phyloP scores from a whole-genome alignment of 1,284 basidiomycete genomes.

The Leccinum insolens region DNA sequence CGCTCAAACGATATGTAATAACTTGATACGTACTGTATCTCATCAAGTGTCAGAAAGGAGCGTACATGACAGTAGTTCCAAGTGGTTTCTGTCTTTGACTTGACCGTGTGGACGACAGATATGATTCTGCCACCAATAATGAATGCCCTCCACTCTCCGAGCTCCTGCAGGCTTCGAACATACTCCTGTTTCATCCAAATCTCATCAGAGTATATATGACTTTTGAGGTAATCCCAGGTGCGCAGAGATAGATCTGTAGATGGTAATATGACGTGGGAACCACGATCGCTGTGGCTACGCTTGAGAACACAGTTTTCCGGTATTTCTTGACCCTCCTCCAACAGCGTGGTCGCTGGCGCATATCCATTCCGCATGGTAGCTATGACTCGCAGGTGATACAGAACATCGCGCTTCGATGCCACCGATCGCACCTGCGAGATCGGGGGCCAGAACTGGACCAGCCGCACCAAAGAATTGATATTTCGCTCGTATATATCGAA shows the following conservation, averaged over 20 bases:
- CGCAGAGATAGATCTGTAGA: not conserved
- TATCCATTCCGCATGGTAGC: not conserved
- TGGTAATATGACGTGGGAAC: not conserved
- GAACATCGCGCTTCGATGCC: not conserved
- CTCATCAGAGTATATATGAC: not conserved
- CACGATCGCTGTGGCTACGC: not conserved
- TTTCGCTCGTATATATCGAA: not conserved
- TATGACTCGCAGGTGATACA: not conserved
- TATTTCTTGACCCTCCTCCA: not conserved
- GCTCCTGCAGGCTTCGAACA: not conserved
- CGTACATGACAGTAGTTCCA: not conserved
- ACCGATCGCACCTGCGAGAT: not conserved
- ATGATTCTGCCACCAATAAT: not conserved
- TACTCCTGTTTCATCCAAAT: not conserved
- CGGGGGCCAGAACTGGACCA: not conserved
- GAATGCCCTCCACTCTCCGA: not conserved
- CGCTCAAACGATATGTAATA: no score
- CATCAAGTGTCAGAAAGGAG: not conserved
- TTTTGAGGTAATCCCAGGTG: not conserved
- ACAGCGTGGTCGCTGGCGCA: not conserved
- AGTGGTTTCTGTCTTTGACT: not conserved
- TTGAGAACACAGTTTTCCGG: not conserved
- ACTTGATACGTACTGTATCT: not conserved
- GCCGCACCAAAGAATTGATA: not conserved
- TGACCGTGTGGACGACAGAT: not conserved